Evolutionary conservation across 2,329 filamentous ascomycete genomes (phyloP).

Genomic region (Aspergillus novoparasiticus): DNA sequence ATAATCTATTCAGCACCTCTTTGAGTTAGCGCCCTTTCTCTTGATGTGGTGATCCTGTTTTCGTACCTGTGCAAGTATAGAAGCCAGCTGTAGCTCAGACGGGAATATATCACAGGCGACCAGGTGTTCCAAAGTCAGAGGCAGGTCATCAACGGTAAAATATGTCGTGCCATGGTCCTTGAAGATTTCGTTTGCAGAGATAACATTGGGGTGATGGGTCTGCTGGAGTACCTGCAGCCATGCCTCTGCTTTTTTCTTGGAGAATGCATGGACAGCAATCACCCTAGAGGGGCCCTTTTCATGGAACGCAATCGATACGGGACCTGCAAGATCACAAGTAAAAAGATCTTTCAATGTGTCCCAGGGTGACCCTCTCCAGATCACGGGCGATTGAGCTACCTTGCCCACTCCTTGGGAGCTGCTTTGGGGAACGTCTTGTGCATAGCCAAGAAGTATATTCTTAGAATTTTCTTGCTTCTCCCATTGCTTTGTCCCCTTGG

Average conservation of each 20-base stretch:
- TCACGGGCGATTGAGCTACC: no score
- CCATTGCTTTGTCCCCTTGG: no score
- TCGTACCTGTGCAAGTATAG: not conserved
- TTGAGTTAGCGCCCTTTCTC: not conserved
- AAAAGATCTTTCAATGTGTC: not conserved
- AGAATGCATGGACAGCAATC: not conserved
- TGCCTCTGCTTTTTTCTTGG: not conserved
- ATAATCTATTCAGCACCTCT: conserved; percentile 1
- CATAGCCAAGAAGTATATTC: no score
- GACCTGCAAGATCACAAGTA: conserved; percentile 11
- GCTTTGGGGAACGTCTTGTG: no score
- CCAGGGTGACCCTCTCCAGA: no score
- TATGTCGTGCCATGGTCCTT: not conserved
- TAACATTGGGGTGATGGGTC: conserved; percentile 26
- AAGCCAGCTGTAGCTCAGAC: not conserved
- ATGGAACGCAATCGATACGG: conserved; percentile 19
- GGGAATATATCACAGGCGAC: not conserved
- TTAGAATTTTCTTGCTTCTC: no score
- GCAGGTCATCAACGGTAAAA: not conserved
- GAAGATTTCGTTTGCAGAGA: not conserved
- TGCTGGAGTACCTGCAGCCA: not conserved
- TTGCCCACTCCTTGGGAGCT: no score
- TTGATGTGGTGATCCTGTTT: no score
- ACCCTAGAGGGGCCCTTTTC: not conserved
- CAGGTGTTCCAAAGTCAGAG: not conserved